Percentiles rank a stretch among this genome's conserved stretches.
Evolutionary conservation across 306 rosid species (phyloP).

Genomic region (Pyrus betulifolia): DNA sequence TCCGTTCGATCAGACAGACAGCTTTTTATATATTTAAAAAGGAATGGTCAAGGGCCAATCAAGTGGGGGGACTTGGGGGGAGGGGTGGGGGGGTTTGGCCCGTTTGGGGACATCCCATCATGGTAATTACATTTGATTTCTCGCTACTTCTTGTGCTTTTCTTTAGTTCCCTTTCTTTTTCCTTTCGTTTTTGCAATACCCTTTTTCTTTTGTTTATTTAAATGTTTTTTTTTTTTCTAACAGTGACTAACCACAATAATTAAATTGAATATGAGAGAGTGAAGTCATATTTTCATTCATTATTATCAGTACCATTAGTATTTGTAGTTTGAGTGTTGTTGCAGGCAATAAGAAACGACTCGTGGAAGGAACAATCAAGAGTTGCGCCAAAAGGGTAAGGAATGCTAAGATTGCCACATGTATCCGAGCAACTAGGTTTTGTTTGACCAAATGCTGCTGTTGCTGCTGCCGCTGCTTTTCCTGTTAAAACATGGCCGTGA

Average conservation of each 20-base stretch:
- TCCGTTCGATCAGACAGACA: neutral
- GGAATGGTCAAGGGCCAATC: neutral
- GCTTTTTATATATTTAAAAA: too few relatives aligned
- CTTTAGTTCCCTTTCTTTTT: neutral
- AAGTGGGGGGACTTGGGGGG: neutral
- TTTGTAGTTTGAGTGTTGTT: neutral
- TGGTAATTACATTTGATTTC: neutral
- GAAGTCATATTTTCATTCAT: too few relatives aligned
- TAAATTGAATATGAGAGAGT: too few relatives aligned
- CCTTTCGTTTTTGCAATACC: neutral
- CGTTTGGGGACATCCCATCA: neutral
- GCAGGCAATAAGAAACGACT: neutral
- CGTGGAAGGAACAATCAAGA: neutral
- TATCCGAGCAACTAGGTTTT: neutral
- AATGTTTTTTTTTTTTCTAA: too few relatives aligned
- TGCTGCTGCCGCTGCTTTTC: too few relatives aligned
- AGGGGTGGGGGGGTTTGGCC: neutral
- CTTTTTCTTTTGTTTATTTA: too few relatives aligned
- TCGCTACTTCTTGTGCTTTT: too few relatives aligned
- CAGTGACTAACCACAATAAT: too few relatives aligned
- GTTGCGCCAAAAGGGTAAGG: neutral
- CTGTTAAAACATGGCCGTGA: too few relatives aligned
- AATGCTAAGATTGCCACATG: neutral
- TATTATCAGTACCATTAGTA: neutral
- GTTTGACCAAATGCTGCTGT: neutral